phyloP scores from a whole-genome alignment of 2,329 filamentous ascomycete genomes.

The Endocalyx cinctus region DNA sequence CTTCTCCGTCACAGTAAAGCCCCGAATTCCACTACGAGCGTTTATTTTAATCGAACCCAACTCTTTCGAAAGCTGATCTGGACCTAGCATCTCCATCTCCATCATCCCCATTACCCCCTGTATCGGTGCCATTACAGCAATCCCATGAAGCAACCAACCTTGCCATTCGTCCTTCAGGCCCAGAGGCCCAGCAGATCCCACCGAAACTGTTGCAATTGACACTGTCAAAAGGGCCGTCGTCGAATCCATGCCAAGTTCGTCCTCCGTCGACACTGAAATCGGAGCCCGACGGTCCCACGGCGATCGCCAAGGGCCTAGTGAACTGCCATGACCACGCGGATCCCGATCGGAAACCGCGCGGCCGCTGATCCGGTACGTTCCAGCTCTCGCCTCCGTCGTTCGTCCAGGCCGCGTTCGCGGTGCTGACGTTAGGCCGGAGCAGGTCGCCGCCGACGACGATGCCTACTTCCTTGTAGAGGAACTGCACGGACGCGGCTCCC shows the following conservation, averaged over 20 bases:
- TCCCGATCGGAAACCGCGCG: conserved; percentile 28
- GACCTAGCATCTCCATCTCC: too few species aligned
- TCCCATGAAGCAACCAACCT: neutral
- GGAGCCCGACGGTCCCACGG: conserved; percentile 28
- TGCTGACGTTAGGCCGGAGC: conserved; percentile 14
- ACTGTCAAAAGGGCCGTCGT: conserved; percentile 27
- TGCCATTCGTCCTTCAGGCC: conserved; percentile 23
- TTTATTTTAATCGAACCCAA: too few species aligned
- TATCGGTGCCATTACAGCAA: too few species aligned
- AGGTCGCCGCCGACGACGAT: conserved; percentile 29
- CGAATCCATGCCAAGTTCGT: conserved; percentile 23
- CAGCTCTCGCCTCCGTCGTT: conserved; percentile 26
- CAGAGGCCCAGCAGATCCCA: conserved; percentile 28
- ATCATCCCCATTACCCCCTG: too few species aligned
- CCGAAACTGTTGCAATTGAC: conserved; percentile 24
- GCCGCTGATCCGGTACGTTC: conserved; percentile 18
- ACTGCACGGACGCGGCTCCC: conserved; percentile 28
- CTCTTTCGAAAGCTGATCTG: too few species aligned
- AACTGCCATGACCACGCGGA: conserved; percentile 22
- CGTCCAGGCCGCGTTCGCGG: conserved; percentile 25
- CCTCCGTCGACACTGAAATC: conserved; percentile 27
- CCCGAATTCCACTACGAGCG: too few species aligned
- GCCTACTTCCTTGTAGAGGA: conserved; percentile 21
- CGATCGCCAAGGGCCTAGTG: conserved; percentile 21
- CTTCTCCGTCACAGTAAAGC: too few species aligned